Evolutionary conservation across 2,329 filamentous ascomycete genomes (phyloP).

Genomic region (Capronia americana): DNA sequence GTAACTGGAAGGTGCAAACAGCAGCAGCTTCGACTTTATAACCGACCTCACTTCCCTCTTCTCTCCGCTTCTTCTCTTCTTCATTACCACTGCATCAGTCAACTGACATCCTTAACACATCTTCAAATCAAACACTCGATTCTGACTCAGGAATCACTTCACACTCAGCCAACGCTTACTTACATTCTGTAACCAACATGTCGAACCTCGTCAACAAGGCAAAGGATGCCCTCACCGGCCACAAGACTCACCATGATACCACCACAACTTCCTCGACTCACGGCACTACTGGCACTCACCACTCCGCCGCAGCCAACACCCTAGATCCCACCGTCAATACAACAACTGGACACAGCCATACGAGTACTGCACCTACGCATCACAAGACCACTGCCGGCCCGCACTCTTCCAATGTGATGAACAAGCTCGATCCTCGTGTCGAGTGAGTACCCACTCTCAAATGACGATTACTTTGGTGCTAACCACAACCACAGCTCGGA

Average conservation of each 20-base stretch:
- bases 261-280: slow-evolving; percentile 33
- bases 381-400: slow-evolving; percentile 43
- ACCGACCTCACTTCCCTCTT: not conserved
- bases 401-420: slow-evolving; percentile 51
- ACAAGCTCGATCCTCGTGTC: slow-evolving; percentile 47
- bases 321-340: slow-evolving; percentile 36
- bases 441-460: slow-evolving; percentile 29
- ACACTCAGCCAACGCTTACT: not conserved
- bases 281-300: slow-evolving; percentile 51
- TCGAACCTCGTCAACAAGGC: slow-evolving; percentile 56
- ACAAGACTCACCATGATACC: slow-evolving; percentile 36
- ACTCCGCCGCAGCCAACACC: slow-evolving; percentile 54
- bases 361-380: not conserved
- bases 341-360: slow-evolving; percentile 17
- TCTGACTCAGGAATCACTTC: not conserved
- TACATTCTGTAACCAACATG: slow-evolving; percentile 47
- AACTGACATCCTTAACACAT: not conserved
- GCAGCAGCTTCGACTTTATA: not conserved
- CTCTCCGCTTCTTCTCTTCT: not conserved
- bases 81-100: not conserved
- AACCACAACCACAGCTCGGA: slow-evolving; percentile 35
- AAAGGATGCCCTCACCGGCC: slow-evolving; percentile 53
- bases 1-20: slow-evolving; percentile 7
- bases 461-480: not conserved
- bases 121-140: not conserved